These are phyloP conservation scores for Fusarium ramigenum DNA, from an alignment of 2,329 filamentous ascomycete genomes.

Conservation along the genomic window DNA sequence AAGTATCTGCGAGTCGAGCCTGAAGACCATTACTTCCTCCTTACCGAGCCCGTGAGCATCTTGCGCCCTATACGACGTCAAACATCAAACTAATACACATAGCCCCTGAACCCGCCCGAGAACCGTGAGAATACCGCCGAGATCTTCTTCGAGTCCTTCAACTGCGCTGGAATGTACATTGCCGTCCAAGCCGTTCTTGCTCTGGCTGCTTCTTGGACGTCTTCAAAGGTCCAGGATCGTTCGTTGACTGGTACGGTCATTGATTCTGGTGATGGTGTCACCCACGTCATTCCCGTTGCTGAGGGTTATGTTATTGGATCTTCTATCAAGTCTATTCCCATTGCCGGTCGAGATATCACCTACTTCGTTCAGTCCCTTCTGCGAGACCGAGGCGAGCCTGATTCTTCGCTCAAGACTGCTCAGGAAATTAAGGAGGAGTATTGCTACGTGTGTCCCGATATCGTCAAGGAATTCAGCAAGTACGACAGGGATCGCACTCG, in stretches of 20 bases:
- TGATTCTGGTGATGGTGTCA: constrained; percentile 98
- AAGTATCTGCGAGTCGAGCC: constrained; percentile 98
- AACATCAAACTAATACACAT: constrained; percentile 20
- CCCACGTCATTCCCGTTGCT: constrained; percentile 97
- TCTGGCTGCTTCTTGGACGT: constrained; percentile 97
- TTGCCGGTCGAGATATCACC: constrained; percentile 97
- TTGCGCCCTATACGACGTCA: constrained; percentile 6
- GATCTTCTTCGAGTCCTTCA: constrained; percentile 99
- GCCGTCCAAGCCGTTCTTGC: constrained; percentile 97
- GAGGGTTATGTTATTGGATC: constrained; percentile 99
- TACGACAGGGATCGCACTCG: constrained; percentile 93
- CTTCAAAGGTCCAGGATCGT: constrained; percentile 94
- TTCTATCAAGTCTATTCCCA: constrained; percentile 98
- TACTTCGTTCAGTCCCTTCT: constrained; percentile 98
- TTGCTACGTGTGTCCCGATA: constrained; percentile 98
- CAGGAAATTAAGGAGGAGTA: constrained; percentile 99
- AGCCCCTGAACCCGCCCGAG: constrained; percentile 97
- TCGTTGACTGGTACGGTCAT: constrained; percentile 98
- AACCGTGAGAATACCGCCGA: constrained; percentile 99
- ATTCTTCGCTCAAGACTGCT: constrained; percentile 96
- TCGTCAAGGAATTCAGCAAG: constrained; percentile 96
- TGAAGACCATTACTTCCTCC: constrained; percentile 97
- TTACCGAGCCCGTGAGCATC: constrained; percentile 87
- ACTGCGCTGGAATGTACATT: constrained; percentile 98
- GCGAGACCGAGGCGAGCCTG: constrained; percentile 93